Evolutionary conservation across 2,329 filamentous ascomycete species (phyloP), one percentile per base, ranked within the genome.

Genomic region (Colletotrichum sp.): DNA sequence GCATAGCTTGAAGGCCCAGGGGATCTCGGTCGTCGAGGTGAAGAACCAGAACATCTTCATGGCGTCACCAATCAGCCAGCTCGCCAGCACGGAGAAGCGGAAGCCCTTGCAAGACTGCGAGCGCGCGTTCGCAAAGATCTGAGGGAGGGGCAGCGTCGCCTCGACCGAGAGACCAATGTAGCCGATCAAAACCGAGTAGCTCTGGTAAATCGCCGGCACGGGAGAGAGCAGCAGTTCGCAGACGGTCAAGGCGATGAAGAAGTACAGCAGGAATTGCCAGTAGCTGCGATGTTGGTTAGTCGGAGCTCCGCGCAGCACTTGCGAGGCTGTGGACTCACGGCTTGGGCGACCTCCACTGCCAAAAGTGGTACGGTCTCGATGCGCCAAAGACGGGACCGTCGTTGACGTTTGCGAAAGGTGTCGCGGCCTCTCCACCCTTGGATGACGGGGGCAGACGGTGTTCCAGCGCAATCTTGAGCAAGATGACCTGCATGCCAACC

Each of bases 21-120:
- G 95, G 36, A 97, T 95, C 80, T 90, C 88, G 6, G 91, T 91
- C 2, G 89, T 91, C 2, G 93, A 91, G 3, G 93, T 94, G 77
- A 96, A 94, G 86, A 96, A 97, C 92, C 92, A 94, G 81, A 95
- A 94, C 90, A 96, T 94, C 89, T 98, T 98, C 93, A 97, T 95
- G 10, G 91, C 88, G 84, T 98, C 95, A 77, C 95, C 95, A 4
- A 93, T 86, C 69, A 98, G 87, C 95, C 95, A 98, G 83, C 93
- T 95, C 32, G 89, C 90, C 74, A 97, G 86, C 6, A 98, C 93
- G 8, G 93, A 95, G 13, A 95, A 82, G 18, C 95, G 90, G 84
- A 98, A 95, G 8, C 95, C 95, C 83, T 92, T 93, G 87, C 93
- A 95, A 3, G 94, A 95, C 75, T 90, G 88, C 6, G 91, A 89